A percentile compares a stretch with the other conserved stretches of the same genome.
phyloP scores from a whole-genome alignment of 2,329 filamentous ascomycete genomes.

The Alternaria rosae region DNA sequence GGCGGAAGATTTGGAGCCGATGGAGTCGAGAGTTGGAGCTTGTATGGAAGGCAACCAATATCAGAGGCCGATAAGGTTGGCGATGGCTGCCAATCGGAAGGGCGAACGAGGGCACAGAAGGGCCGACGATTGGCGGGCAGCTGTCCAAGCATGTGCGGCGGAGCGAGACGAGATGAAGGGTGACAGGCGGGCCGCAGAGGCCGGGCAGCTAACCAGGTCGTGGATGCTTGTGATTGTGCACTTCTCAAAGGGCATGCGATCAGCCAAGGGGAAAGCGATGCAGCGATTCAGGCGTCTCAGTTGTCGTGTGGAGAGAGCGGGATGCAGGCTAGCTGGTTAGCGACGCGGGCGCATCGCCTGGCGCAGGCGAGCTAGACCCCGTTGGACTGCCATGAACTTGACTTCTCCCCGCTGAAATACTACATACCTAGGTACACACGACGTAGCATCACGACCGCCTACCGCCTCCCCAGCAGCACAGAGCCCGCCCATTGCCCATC shows the following conservation, averaged over 20 bases:
- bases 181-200: slow-evolving; percentile 1
- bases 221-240: neutral
- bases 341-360: neutral
- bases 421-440: neutral
- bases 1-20: neutral
- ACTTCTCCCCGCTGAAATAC: slow-evolving; percentile 7
- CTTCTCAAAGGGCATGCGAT: neutral
- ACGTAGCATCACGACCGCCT: neutral
- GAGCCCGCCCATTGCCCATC: too few species aligned
- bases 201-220: neutral
- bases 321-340: neutral
- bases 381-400: neutral
- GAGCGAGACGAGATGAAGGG: neutral
- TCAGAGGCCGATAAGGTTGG: neutral
- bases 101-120: neutral
- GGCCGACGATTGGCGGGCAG: neutral
- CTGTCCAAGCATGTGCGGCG: neutral
- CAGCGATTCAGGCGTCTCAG: neutral
- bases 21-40: neutral
- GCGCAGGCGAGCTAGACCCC: neutral
- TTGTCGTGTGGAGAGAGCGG: neutral
- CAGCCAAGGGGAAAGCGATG: neutral
- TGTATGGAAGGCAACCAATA: neutral
- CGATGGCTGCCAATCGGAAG: neutral
- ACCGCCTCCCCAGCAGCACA: neutral